Evolutionary conservation across 495 filamentous ascomycete genomes (phyloP).

Genomic region (Parathielavia hyrcaniae): DNA sequence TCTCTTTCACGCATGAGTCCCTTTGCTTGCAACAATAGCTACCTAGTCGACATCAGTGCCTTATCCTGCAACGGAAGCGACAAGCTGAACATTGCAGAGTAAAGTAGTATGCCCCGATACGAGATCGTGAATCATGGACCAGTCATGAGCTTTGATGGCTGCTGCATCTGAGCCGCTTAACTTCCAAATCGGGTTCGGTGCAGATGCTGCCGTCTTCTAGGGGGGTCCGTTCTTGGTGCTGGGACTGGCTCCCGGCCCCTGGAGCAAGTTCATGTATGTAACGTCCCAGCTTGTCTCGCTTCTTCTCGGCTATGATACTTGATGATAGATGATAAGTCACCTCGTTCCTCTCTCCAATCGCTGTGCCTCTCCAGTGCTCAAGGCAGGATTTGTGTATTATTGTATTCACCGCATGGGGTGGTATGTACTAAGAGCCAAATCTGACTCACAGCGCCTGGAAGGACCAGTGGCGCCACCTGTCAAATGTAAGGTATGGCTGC

Average conservation of each 20-base stretch:
- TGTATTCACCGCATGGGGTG: too few relatives aligned
- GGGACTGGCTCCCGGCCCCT: not conserved
- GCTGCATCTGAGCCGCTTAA: slow-evolving; percentile 9
- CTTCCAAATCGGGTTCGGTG: slow-evolving; percentile 25
- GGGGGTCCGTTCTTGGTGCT: not conserved
- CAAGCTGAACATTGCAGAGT: not conserved
- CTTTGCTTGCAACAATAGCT: too few relatives aligned
- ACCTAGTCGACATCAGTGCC: not conserved
- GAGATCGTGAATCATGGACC: not conserved
- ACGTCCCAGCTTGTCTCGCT: not conserved
- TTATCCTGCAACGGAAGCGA: not conserved
- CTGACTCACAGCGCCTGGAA: too few relatives aligned
- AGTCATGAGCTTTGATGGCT: not conserved
- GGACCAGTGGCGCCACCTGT: too few relatives aligned
- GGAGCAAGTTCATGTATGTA: not conserved
- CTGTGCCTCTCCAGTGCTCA: not conserved
- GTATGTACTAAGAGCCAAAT: too few relatives aligned
- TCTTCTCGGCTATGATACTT: not conserved
- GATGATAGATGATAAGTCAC: not conserved
- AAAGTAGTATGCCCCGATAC: not conserved
- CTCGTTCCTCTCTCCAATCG: not conserved
- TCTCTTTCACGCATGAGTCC: too few relatives aligned
- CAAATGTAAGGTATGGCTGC: slow-evolving; percentile 11
- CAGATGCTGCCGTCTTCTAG: slow-evolving; percentile 18
- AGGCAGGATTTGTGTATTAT: not conserved